Evolutionary conservation across 1,284 basidiomycete species (phyloP).

Genomic region (Flammula alnicola): DNA sequence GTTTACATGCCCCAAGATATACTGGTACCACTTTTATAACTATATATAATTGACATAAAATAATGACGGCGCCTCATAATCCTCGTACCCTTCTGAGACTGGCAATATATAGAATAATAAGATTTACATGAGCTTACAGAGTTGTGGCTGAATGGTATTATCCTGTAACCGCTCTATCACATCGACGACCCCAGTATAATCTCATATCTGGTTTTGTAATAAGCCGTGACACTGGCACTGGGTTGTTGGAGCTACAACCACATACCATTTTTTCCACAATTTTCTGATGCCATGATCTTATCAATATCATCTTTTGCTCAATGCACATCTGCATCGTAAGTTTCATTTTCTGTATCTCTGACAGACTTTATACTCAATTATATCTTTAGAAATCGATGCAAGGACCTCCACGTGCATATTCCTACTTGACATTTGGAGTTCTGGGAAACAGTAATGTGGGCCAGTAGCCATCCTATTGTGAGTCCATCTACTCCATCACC

Average conservation of each 20-base stretch:
- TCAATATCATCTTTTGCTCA: too few relatives aligned
- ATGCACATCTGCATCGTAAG: too few relatives aligned
- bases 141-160: not conserved
- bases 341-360: too few relatives aligned
- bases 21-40: too few relatives aligned
- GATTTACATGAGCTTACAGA: not conserved
- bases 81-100: not conserved
- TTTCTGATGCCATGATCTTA: constrained; percentile 4
- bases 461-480: too few relatives aligned
- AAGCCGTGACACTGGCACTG: not conserved
- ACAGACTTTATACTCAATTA: too few relatives aligned
- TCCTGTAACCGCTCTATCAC: not conserved
- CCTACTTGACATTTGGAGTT: too few relatives aligned
- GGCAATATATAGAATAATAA: not conserved
- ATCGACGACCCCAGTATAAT: not conserved
- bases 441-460: too few relatives aligned
- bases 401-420: too few relatives aligned
- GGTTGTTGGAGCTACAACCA: constrained; percentile 1
- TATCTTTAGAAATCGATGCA: too few relatives aligned
- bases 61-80: not conserved
- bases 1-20: too few relatives aligned
- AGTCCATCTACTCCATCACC: too few relatives aligned
- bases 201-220: not conserved
- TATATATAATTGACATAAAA: not conserved
- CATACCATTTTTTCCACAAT: not conserved